Base-by-base conservation (phyloP, 352 stramenopile genomes). In the Elongisporangium prolatum region DNA sequence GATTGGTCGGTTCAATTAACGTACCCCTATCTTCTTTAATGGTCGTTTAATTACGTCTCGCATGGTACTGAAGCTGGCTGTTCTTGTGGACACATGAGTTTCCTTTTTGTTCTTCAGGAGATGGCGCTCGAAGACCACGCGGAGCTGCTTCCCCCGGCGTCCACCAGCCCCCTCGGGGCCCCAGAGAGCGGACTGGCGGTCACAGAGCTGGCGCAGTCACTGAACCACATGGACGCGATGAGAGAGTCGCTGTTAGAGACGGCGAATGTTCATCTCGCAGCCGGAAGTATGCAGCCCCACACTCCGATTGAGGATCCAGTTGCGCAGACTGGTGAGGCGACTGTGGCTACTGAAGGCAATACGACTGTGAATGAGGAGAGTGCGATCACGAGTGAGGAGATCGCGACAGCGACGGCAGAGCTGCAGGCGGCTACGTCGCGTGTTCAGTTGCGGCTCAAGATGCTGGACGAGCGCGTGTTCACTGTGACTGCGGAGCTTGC, bases 381-480 rank as follows among this genome's bases (percentile, higher is more conserved):
- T 2, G 28, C 28, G 28, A 10, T 11, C 2, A 13, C 34, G 34
- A 44, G 1, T 44, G 34, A 44, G 11, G 7, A 17, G 7, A 44
- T 44, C 17, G 34, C 4, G 28, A 13, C 28, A 2, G 13, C 11
- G 34, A 44, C 9, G 9, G 28, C 9, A 10, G 28, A 38, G 28
- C 28, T 38, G 28, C 28, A 3, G 6, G 28, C 28, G 28, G 28
- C 28, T 6, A 13, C 34, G 34, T 44, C 34, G 10, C 34, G 17
- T 44, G 34, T 86, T 20, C 71, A 74, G 24, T 60, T 91, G 48
- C 81, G 79, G 3, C 68, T 95, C 48, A 95, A 95, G 67, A 74
- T 80, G 61, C 68, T 93, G 25, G 75, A 92, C 55, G 86, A 95
- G 57, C 86, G 76, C 40, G 77, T 91, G 24, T 89, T 93, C 53